phyloP scores from a whole-genome alignment of 1,139 yeast genomes.

The Suhomyces taliae region DNA sequence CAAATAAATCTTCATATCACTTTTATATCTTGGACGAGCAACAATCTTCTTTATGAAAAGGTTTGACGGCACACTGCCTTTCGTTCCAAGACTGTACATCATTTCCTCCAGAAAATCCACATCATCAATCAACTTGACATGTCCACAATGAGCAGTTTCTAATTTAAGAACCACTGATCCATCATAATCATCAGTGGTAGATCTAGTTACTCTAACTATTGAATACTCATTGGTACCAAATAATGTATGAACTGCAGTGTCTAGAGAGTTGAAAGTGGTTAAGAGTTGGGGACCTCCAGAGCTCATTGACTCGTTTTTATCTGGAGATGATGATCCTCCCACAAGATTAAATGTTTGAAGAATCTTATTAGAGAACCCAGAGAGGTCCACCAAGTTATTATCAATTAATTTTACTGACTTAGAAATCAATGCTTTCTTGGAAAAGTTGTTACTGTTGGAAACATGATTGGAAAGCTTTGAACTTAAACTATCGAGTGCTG shows the following conservation, averaged over 20 bases:
- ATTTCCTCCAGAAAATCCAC: slow-evolving; percentile 45
- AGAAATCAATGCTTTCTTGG: slow-evolving; percentile 17
- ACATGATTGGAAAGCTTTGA: slow-evolving; percentile 2
- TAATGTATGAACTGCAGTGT: slow-evolving; percentile 45
- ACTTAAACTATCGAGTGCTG: neutral
- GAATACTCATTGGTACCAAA: slow-evolving; percentile 46
- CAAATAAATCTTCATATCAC: slow-evolving; percentile 49
- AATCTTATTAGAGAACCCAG: slow-evolving; percentile 27
- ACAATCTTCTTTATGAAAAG: slow-evolving; percentile 47
- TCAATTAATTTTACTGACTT: slow-evolving; percentile 37
- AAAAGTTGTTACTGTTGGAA: slow-evolving; percentile 10
- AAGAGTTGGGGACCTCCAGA: slow-evolving; percentile 9
- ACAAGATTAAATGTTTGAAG: slow-evolving; percentile 28
- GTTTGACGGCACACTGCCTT: slow-evolving; percentile 44
- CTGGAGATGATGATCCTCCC: slow-evolving; percentile 7
- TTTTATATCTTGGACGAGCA: slow-evolving; percentile 54
- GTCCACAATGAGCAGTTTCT: slow-evolving; percentile 58
- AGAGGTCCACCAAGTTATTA: slow-evolving; percentile 36
- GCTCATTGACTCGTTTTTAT: neutral
- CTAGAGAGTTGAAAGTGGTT: slow-evolving; percentile 45
- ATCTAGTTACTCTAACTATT: slow-evolving; percentile 52
- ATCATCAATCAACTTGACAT: slow-evolving; percentile 48
- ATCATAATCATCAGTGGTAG: slow-evolving; percentile 52
- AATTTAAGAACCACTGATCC: slow-evolving; percentile 52
- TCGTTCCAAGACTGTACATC: slow-evolving; percentile 39